Conservation (phyloP, 768 basidiomycete species). For the Leccinum aurantiacum region DNA sequence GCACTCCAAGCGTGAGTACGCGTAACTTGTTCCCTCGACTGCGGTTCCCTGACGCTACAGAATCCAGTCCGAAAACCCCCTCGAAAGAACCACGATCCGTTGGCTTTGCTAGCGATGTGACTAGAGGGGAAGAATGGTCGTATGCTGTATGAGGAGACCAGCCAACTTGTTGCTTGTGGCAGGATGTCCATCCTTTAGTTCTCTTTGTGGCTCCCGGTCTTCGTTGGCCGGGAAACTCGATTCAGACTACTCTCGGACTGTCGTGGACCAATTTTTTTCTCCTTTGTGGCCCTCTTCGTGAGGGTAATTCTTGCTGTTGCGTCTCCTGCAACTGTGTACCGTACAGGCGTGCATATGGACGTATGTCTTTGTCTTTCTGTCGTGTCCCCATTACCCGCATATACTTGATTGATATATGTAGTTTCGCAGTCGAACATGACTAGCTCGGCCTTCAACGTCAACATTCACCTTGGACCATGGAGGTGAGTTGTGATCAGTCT, state of each 20-base stretch:
- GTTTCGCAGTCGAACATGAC: not conserved
- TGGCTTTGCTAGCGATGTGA: conserved; percentile 1
- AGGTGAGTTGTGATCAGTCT: too few species aligned
- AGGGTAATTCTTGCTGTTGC: conserved; percentile 2
- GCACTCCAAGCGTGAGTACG: not conserved
- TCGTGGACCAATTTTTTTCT: conserved; percentile 4
- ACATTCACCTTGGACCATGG: too few species aligned
- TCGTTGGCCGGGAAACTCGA: conserved; percentile 28
- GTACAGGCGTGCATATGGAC: too few species aligned
- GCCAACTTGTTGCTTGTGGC: not conserved
- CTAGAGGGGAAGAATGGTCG: not conserved
- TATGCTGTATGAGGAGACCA: conserved; percentile 18
- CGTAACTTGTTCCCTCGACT: not conserved
- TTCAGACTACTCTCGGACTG: conserved; percentile 37
- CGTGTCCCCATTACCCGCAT: too few species aligned
- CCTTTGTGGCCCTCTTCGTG: conserved; percentile 11
- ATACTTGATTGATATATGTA: too few species aligned
- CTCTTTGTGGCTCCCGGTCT: conserved; percentile 27
- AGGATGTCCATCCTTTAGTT: conserved; percentile 26
- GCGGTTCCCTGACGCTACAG: not conserved
- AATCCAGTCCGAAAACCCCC: not conserved
- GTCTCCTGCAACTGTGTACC: not conserved
- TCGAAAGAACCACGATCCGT: not conserved
- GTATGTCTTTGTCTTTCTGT: not conserved
- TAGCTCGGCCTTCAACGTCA: not conserved